Evolutionary conservation across 768 basidiomycete species (phyloP).

Genomic region (Suillus brevipes): DNA sequence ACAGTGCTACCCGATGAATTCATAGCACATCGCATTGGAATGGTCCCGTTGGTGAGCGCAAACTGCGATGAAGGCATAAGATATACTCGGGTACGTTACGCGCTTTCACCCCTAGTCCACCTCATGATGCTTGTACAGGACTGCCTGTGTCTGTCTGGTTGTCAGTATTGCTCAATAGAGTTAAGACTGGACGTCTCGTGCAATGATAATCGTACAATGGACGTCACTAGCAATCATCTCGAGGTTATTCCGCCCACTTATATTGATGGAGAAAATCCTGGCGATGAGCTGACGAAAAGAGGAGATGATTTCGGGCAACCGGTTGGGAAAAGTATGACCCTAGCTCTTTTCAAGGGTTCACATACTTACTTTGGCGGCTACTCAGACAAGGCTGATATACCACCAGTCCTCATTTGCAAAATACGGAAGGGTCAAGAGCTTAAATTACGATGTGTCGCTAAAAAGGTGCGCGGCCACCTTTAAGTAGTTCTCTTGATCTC

Average conservation of each 20-base stretch:
- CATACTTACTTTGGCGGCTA: conserved; percentile 10
- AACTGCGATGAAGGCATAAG: conserved; percentile 89
- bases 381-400: conserved; percentile 56
- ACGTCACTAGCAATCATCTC: conserved; percentile 84
- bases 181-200: conserved; percentile 79
- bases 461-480: conserved; percentile 64
- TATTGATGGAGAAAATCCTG: conserved; percentile 45
- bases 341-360: background rate
- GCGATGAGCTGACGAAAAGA: conserved; percentile 76
- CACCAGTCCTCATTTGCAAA: conserved; percentile 85
- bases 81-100: conserved; percentile 60
- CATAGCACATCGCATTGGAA: conserved; percentile 92
- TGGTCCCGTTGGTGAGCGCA: conserved; percentile 85
- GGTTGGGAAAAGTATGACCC: conserved; percentile 73
- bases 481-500: background rate
- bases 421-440: conserved; percentile 94
- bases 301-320: conserved; percentile 77
- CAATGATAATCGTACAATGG: conserved; percentile 70
- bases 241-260: conserved; percentile 51
- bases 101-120: conserved; percentile 4
- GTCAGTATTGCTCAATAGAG: conserved; percentile 82
- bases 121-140: conserved; percentile 53
- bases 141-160: conserved; percentile 84
- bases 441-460: conserved; percentile 81
- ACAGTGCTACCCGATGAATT: conserved; percentile 96